phyloP scores from a whole-genome alignment of 441 rosid species.

The Erodium moschatum region DNA sequence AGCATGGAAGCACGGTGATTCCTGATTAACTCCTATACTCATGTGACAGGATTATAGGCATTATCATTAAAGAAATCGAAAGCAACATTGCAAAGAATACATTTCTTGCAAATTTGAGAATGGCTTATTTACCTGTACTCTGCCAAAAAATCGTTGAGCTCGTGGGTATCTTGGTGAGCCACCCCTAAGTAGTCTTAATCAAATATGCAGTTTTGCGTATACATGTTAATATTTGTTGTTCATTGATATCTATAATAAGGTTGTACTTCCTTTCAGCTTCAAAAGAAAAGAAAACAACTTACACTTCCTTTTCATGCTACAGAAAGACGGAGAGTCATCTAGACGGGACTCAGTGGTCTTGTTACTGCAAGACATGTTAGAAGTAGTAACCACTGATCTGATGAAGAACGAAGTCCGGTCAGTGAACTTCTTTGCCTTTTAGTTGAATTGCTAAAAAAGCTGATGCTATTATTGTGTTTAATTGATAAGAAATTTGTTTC shows the following conservation, averaged over 20 bases:
- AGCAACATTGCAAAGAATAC: slow-evolving; percentile 74
- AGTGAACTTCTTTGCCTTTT: slow-evolving; percentile 29
- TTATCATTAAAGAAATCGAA: slow-evolving; percentile 83
- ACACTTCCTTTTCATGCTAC: slow-evolving; percentile 28
- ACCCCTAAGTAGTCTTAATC: background rate
- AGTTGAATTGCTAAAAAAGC: background rate
- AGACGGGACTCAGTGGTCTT: slow-evolving; percentile 68
- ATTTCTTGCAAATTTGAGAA: slow-evolving; percentile 77
- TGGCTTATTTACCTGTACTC: slow-evolving; percentile 66
- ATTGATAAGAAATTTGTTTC: slow-evolving; percentile 9
- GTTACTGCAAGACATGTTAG: slow-evolving; percentile 89
- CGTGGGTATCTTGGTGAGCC: slow-evolving; percentile 75
- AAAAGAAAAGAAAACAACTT: background rate
- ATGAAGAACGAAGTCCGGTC: slow-evolving; percentile 93
- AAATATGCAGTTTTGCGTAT: slow-evolving; percentile 3
- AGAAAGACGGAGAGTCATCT: slow-evolving; percentile 84
- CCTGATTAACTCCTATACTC: background rate
- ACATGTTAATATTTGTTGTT: background rate
- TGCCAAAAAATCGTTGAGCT: slow-evolving; percentile 82
- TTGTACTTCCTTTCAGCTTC: no score
- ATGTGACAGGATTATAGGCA: slow-evolving; percentile 66
- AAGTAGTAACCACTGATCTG: slow-evolving; percentile 89
- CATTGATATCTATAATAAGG: background rate
- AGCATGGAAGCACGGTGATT: no score
- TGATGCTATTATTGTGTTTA: background rate